Percentiles rank a stretch among this genome's conserved stretches.
Evolutionary conservation across 2,329 filamentous ascomycete species (phyloP).

Genomic region (Plectosphaerella cucumerina): DNA sequence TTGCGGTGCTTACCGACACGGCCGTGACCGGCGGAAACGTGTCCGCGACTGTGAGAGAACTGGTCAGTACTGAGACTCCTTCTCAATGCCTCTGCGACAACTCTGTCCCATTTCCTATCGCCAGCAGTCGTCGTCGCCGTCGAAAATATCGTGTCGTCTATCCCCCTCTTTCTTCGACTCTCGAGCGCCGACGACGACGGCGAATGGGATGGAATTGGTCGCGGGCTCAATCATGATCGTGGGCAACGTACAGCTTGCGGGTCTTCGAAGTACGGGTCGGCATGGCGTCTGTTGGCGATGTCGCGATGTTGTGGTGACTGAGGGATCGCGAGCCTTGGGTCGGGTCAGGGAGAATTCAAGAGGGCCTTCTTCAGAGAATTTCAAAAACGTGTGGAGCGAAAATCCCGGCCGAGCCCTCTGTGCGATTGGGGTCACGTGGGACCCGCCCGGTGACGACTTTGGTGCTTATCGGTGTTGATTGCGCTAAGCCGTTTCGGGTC

Average conservation of each 20-base stretch:
- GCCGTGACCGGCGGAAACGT: conserved; percentile 97
- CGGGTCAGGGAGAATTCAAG: neutral
- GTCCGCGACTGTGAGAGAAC: conserved; percentile 67
- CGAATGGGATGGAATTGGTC: neutral
- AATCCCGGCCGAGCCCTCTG: neutral
- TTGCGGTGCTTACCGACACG: conserved; percentile 99
- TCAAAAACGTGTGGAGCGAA: neutral
- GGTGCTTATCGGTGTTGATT: no score
- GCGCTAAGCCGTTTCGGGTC: no score
- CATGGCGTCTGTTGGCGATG: conserved; percentile 51
- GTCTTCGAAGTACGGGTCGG: conserved; percentile 73
- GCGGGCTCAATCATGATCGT: conserved; percentile 2
- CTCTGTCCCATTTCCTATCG: neutral
- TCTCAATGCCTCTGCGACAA: neutral
- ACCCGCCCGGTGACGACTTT: neutral
- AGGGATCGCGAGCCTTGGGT: neutral
- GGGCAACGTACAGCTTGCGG: conserved; percentile 66
- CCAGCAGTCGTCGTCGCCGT: neutral
- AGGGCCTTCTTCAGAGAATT: neutral
- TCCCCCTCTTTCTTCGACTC: neutral
- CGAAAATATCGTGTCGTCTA: neutral
- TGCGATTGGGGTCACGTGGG: neutral
- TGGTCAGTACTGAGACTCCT: neutral
- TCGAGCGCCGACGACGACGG: neutral
- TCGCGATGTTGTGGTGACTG: conserved; percentile 5